phyloP scores from a whole-genome alignment of 352 stramenopile genomes.

The Peronospora farinosa region DNA sequence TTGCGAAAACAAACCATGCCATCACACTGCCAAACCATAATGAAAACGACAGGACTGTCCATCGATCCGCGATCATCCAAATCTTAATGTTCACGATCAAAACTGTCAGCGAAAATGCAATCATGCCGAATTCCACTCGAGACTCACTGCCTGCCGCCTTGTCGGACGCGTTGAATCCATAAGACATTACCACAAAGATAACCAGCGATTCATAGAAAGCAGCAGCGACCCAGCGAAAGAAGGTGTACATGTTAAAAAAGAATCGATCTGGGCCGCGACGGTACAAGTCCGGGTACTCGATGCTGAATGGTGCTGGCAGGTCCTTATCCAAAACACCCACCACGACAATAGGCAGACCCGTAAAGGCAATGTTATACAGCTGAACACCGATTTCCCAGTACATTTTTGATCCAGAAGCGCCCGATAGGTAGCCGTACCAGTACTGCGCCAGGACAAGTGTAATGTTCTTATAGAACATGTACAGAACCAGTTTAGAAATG shows the following conservation, averaged over 20 bases:
- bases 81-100: slow-evolving; percentile 94
- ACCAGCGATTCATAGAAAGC: slow-evolving; percentile 75
- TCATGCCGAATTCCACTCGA: slow-evolving; percentile 76
- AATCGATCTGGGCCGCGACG: slow-evolving; percentile 52
- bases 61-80: slow-evolving; percentile 74
- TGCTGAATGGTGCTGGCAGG: slow-evolving; percentile 59
- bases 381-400: slow-evolving; percentile 84
- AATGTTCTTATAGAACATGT: slow-evolving; percentile 95
- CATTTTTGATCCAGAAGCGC: slow-evolving; percentile 86
- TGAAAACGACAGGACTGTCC: slow-evolving; percentile 53
- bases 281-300: slow-evolving; percentile 78
- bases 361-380: slow-evolving; percentile 94
- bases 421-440: slow-evolving; percentile 89
- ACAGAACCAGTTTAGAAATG: slow-evolving; percentile 87
- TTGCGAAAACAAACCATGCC: slow-evolving; percentile 62
- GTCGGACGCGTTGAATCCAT: slow-evolving; percentile 67
- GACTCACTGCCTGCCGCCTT: slow-evolving; percentile 54
- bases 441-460: slow-evolving; percentile 87
- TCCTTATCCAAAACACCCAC: slow-evolving; percentile 83
- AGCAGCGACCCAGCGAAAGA: slow-evolving; percentile 70
- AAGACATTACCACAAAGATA: slow-evolving; percentile 77
- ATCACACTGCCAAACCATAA: slow-evolving; percentile 63
- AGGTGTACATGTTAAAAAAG: slow-evolving; percentile 79
- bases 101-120: slow-evolving; percentile 89
- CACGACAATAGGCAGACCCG: slow-evolving; percentile 86